Evolutionary conservation across 768 basidiomycete genomes (phyloP).

Genomic region (Hericium rajendrae): DNA sequence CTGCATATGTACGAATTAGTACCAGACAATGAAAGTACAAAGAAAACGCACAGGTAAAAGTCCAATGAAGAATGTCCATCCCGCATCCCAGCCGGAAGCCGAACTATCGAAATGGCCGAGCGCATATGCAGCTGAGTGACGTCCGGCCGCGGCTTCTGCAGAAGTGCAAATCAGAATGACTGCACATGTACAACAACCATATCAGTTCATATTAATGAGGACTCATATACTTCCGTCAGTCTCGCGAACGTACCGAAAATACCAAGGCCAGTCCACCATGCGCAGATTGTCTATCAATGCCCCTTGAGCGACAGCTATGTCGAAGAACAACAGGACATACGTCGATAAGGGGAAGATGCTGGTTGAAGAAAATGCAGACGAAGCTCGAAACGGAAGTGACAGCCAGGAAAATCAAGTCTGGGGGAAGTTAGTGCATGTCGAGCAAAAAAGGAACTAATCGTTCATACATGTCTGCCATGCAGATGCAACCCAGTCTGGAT

Average conservation of each 20-base stretch:
- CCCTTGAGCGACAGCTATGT: neutral
- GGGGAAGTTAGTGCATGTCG: neutral
- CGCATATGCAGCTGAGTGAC: conserved; percentile 45
- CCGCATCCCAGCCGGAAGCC: conserved; percentile 57
- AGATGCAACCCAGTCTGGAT: conserved; percentile 47
- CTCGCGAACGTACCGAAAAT: conserved; percentile 30
- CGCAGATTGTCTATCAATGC: conserved; percentile 37
- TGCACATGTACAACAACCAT: conserved; percentile 15
- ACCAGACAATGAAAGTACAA: too few species aligned
- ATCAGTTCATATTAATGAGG: neutral
- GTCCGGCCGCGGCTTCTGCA: conserved; percentile 45
- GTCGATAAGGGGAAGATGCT: conserved; percentile 38
- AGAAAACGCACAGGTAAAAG: conserved; percentile 37
- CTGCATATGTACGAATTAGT: neutral
- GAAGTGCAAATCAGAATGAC: conserved; percentile 50
- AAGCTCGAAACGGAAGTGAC: conserved; percentile 37
- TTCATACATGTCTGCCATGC: conserved; percentile 48
- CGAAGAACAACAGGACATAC: conserved; percentile 19
- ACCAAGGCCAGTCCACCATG: conserved; percentile 54
- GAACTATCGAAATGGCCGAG: conserved; percentile 51
- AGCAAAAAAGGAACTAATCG: neutral
- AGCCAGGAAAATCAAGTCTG: conserved; percentile 48
- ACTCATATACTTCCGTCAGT: neutral
- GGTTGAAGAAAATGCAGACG: conserved; percentile 49
- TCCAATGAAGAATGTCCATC: conserved; percentile 64